Evolutionary conservation across 2,329 filamentous ascomycete genomes (phyloP), one percentile per base, ranked within the genome.

Genomic region (Penicillium corylophilum): DNA sequence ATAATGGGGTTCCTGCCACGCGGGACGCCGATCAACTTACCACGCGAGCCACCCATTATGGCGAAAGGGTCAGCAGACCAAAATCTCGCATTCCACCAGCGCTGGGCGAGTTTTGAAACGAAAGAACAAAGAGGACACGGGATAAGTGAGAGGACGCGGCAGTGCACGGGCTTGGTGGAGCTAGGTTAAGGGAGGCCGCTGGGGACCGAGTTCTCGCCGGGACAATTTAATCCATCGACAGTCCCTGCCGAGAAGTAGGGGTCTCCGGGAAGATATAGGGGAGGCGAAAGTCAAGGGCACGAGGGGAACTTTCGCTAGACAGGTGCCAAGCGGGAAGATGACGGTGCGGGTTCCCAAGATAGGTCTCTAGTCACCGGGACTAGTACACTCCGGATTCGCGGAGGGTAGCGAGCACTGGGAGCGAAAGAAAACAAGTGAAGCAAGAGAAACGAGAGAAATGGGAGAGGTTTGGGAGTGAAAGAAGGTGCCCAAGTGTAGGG

Each of bases 21-120:
- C 51, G 57, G 42, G 53, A 26, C 40, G 44, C 40, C 8, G 46
- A 49, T 51, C 47, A 50, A 67, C 70, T 65, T 63, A 72, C 70
- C 70, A 66, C 69, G 69, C 63, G 69, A 72, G 60, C 66, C 69
- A 61, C 58, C 69, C 70, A 72, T 72, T 59, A 53, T 62, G 56
- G 43, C 50, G 48, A 50, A 52, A 47, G 18, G 44, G 41, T 48
- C 49, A 51, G 42, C 42, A 23, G 48, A 47, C 39, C 33, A 40
- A 22, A 35, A 29, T 48, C 23, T 42, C 24, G 44, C 40, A 46
- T 51, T 53, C 40, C 36, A 46, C 36, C 47, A 31, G 39, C 39
- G 44, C 40, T 44, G 35, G 35, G 39, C 23, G 10, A 35, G 42
- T 26, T 51, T 54, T 53, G 51, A 31, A 54, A 56, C 12, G 39